Evolutionary conservation across 108 stramenopile species (phyloP).

Genomic region (Chaetoceros muelleri): DNA sequence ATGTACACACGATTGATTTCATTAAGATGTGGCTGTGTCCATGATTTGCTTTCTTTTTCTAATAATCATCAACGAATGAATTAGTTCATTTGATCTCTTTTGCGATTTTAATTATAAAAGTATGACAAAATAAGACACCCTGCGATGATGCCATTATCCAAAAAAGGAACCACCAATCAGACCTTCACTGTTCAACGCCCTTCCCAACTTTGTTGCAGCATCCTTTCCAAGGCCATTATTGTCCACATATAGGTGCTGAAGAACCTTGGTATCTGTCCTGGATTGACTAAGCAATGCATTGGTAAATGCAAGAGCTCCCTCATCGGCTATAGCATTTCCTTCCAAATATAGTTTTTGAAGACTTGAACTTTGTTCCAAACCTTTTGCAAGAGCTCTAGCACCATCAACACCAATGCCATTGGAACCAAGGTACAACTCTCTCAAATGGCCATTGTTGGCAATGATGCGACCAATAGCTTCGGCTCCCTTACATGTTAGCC

Average conservation of each 20-base stretch:
- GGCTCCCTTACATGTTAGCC: constrained; percentile 3
- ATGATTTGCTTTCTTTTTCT: too few relatives aligned
- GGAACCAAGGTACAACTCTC: constrained; percentile 12
- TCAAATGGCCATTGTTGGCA: background rate
- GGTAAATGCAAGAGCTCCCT: constrained; percentile 21
- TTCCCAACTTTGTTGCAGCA: constrained; percentile 21
- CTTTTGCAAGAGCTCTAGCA: constrained; percentile 15
- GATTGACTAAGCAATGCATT: constrained; percentile 4
- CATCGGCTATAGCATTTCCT: constrained; percentile 25
- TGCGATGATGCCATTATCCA: too few relatives aligned
- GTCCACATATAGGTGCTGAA: constrained; percentile 24
- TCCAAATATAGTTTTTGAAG: constrained; percentile 23
- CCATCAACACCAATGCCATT: constrained; percentile 21
- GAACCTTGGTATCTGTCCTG: constrained; percentile 1
- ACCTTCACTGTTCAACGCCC: constrained; percentile 12
- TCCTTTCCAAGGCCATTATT: constrained; percentile 33
- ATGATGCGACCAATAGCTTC: constrained; percentile 4
- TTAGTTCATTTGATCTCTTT: background rate
- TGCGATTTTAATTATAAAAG: background rate
- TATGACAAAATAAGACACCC: background rate
- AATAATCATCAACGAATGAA: too few relatives aligned
- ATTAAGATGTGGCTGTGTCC: too few relatives aligned
- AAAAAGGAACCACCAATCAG: background rate
- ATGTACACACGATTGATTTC: too few relatives aligned
- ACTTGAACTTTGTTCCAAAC: constrained; percentile 7